Evolutionary conservation across 2,329 filamentous ascomycete genomes (phyloP).

Genomic region (Colletotrichum orbiculare): DNA sequence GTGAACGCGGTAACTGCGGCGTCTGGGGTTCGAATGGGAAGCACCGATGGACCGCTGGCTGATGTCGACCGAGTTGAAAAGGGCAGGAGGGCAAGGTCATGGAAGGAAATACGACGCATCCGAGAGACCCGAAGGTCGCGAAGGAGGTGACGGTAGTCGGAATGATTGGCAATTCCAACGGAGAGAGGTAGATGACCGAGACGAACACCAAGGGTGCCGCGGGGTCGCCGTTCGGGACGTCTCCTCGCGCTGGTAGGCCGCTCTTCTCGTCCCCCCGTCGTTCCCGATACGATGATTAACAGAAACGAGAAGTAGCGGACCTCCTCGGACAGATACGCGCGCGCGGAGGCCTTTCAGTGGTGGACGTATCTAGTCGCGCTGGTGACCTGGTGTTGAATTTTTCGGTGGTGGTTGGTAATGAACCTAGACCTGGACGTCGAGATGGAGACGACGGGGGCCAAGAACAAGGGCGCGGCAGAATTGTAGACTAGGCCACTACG

Average conservation of each 20-base stretch:
- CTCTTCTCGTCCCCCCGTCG: conserved; percentile 20
- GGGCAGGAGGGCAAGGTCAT: conserved; percentile 5
- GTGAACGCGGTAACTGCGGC: conserved; percentile 17
- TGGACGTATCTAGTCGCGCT: too few relatives aligned
- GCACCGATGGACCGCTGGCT: not conserved
- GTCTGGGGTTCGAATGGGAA: not conserved
- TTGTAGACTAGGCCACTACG: conserved; percentile 4
- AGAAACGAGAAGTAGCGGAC: conserved; percentile 19
- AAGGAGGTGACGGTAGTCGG: conserved; percentile 14
- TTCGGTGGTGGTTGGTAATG: conserved; percentile 31
- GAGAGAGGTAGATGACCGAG: conserved; percentile 20
- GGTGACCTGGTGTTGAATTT: not conserved
- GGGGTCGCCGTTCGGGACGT: not conserved
- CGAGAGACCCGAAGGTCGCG: conserved; percentile 25
- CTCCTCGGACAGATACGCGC: conserved; percentile 6
- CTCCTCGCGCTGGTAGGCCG: conserved; percentile 9
- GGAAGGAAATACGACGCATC: conserved; percentile 27
- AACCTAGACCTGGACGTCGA: not conserved
- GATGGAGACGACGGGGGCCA: not conserved
- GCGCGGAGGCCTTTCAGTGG: not conserved
- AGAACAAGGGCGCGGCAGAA: conserved; percentile 2
- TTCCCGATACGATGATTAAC: conserved; percentile 17
- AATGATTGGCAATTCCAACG: conserved; percentile 12
- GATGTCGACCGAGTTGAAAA: not conserved
- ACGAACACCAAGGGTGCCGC: not conserved